phyloP scores from a whole-genome alignment of 352 stramenopile species.

The Phytophthora foliorum region DNA sequence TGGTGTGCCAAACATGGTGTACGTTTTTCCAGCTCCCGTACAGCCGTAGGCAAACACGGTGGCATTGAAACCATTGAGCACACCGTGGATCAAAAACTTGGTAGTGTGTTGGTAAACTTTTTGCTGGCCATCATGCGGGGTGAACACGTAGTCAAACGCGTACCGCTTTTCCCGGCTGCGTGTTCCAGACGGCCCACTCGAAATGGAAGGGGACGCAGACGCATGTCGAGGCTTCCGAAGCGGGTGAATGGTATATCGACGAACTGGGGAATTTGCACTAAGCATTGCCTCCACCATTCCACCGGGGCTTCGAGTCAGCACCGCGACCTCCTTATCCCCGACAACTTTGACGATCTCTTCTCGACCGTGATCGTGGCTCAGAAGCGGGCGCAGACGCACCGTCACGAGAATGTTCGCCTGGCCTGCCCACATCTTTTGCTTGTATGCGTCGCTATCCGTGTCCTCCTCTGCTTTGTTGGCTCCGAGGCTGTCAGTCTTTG shows the following conservation, averaged over 20 bases:
- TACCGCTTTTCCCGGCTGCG: constrained; percentile 85
- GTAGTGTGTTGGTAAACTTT: constrained; percentile 90
- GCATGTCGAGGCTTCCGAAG: constrained; percentile 50
- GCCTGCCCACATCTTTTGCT: constrained; percentile 87
- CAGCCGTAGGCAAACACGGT: constrained; percentile 94
- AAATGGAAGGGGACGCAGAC: constrained; percentile 32
- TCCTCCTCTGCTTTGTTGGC: constrained; percentile 24
- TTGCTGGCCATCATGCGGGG: constrained; percentile 70
- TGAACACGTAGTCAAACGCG: constrained; percentile 92
- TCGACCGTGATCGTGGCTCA: constrained; percentile 77
- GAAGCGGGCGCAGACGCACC: constrained; percentile 86
- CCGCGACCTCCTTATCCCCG: constrained; percentile 88
- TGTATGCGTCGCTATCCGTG: constrained; percentile 70
- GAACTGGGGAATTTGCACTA: constrained; percentile 16
- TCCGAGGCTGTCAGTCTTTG: background rate
- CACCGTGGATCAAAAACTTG: constrained; percentile 89
- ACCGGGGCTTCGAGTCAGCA: constrained; percentile 62
- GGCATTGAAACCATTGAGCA: constrained; percentile 91
- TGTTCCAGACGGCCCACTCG: constrained; percentile 8
- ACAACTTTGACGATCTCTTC: constrained; percentile 86
- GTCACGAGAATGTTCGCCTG: constrained; percentile 92
- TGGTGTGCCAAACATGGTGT: constrained; percentile 91
- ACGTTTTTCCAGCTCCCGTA: constrained; percentile 92
- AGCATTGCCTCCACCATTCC: constrained; percentile 18
- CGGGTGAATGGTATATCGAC: constrained; percentile 37